A percentile compares a stretch with the other conserved stretches of the same genome.
Conservation (phyloP, 208 protist genomes). For the Trypanosoma caninum region DNA sequence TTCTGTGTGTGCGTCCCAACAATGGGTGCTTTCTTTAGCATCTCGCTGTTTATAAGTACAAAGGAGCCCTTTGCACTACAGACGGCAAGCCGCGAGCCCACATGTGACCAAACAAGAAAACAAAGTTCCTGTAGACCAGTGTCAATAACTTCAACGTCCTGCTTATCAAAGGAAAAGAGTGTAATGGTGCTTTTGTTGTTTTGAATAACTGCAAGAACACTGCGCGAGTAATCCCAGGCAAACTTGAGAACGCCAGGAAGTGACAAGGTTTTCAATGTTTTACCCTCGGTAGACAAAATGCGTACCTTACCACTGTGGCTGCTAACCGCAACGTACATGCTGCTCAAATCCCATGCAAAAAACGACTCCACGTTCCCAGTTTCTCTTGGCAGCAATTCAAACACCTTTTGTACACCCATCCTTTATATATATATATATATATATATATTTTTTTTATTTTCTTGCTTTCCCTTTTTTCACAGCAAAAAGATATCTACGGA, state of each 20-base stretch:
- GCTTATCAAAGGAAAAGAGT: slow-evolving; percentile 75
- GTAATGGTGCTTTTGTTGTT: slow-evolving; percentile 52
- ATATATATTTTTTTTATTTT: slow-evolving; percentile 3
- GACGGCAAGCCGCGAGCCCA: slow-evolving; percentile 75
- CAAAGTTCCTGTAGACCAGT: slow-evolving; percentile 85
- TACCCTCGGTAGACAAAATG: slow-evolving; percentile 74
- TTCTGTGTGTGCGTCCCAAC: slow-evolving; percentile 84
- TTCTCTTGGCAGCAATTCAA: slow-evolving; percentile 45
- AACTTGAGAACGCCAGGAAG: slow-evolving; percentile 64
- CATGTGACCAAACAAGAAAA: slow-evolving; percentile 86
- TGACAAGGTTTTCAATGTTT: slow-evolving; percentile 73
- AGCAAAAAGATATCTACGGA: neutral
- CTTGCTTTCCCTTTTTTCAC: neutral
- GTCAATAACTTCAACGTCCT: slow-evolving; percentile 77
- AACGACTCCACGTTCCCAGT: slow-evolving; percentile 66
- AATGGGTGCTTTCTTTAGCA: slow-evolving; percentile 85
- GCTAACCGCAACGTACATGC: slow-evolving; percentile 66
- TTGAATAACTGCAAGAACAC: slow-evolving; percentile 89
- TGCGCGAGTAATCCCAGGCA: slow-evolving; percentile 87
- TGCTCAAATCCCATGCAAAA: slow-evolving; percentile 72
- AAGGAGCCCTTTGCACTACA: slow-evolving; percentile 90
- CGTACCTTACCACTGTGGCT: slow-evolving; percentile 78
- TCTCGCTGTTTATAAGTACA: slow-evolving; percentile 93
- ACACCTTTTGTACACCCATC: slow-evolving; percentile 80
- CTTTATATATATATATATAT: slow-evolving; percentile 16